These are phyloP conservation scores for Penicillium rolfsii DNA, from an alignment of 2,329 filamentous ascomycete genomes.

Conservation along the genomic window DNA sequence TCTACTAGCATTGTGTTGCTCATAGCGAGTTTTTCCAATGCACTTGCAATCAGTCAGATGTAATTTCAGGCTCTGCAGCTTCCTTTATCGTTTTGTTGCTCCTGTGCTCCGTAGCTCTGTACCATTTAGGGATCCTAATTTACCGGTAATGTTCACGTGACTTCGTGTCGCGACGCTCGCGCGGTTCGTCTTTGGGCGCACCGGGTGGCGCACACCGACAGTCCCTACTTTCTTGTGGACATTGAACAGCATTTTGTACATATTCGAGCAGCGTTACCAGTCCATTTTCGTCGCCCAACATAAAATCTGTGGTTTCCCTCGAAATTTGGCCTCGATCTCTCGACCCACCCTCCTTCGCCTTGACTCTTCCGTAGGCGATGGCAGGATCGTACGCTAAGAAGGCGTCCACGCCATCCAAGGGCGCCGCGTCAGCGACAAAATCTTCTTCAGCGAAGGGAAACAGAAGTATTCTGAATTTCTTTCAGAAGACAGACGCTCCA, in stretches of 20 bases:
- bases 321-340: neutral
- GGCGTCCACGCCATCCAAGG: slow-evolving; percentile 31
- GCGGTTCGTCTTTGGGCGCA: slow-evolving; percentile 4
- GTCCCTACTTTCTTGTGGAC: slow-evolving; percentile 3
- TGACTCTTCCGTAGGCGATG: slow-evolving; percentile 23
- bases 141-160: slow-evolving; percentile 23
- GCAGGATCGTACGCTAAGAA: slow-evolving; percentile 30
- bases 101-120: neutral
- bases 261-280: slow-evolving; percentile 2
- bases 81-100: neutral
- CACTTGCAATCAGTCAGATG: slow-evolving; percentile 11
- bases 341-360: neutral
- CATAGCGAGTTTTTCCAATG: slow-evolving; percentile 11
- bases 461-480: slow-evolving; percentile 72
- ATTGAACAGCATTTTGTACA: slow-evolving; percentile 19
- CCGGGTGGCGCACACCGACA: slow-evolving; percentile 11
- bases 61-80: neutral
- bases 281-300: neutral
- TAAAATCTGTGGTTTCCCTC: neutral
- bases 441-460: slow-evolving; percentile 49
- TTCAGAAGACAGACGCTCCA: slow-evolving; percentile 67
- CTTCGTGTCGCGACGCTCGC: slow-evolving; percentile 30
- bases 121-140: neutral
- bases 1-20: slow-evolving; percentile 1
- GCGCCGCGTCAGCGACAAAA: slow-evolving; percentile 16